Evolutionary conservation across 2,329 filamentous ascomycete species (phyloP), one percentile per base, ranked within the genome.

Genomic region (Zasmidium angulare): DNA sequence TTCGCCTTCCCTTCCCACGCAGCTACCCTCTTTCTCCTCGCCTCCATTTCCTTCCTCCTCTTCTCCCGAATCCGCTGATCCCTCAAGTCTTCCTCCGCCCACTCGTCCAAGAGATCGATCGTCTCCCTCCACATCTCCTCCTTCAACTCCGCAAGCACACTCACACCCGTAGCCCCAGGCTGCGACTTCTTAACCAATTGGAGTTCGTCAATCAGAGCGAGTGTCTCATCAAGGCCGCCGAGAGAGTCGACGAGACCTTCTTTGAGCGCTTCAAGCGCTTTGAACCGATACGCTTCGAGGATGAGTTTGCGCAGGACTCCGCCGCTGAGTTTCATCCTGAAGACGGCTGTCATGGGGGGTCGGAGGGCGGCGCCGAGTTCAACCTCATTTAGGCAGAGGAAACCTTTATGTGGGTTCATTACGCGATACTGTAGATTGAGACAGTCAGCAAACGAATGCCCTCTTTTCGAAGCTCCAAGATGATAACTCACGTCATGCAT

Each of bases 311-410:
- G 82, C 71, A 87, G 89, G 0, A 81, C 80, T 1, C 70, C 59
- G 1, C 80, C 74, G 0, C 81, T 68, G 2, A 88, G 73, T 75
- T 93, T 95, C 66, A 87, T 78, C 14, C 89, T 82, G 78, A 95
- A 93, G 63, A 95, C 84, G 51, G 81, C 79, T 55, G 83, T 84
- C 89, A 96, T 92, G 60, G 89, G 81, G 2, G 89, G 82, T 65
- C 86, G 84, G 36, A 95, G 82, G n/a, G 88, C 84, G 1, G 88
- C 87, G 53, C 90, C 90, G 62, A 95, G 89, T 65, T 92, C 86
- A 14, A 95, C 80, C 77, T 95, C 90, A 74, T 93, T 93, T 66
- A 95, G 78, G 75, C 90, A 93, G 43, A 90, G 74, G 75, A 86
- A 93, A n/a, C 90, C 91, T 20, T 83, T 80, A 1, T 80, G 70